Conservation (phyloP, 1,284 basidiomycete species). For the Chondrostereum purpureum region DNA sequence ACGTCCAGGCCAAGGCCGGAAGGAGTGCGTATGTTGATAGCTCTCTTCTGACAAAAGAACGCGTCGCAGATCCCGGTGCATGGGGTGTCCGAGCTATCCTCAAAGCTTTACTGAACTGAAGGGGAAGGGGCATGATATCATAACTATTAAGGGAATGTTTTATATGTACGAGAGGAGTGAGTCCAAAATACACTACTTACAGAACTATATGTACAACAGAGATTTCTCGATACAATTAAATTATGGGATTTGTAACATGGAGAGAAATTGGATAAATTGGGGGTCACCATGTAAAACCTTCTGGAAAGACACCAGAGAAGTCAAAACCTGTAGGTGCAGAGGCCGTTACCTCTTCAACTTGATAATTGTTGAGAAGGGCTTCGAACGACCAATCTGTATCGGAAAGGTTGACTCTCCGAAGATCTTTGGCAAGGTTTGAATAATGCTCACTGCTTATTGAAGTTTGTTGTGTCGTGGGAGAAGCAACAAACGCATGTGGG, state of each 20-base stretch:
- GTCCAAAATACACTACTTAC: too few relatives aligned
- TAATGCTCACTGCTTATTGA: not conserved
- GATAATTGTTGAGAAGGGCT: slow-evolving; percentile 3
- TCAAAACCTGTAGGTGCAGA: slow-evolving; percentile 7
- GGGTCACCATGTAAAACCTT: slow-evolving; percentile 7
- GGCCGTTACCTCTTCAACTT: slow-evolving; percentile 8
- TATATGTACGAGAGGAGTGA: too few relatives aligned
- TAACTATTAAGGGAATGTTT: not conserved
- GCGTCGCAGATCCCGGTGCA: slow-evolving; percentile 83
- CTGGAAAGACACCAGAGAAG: slow-evolving; percentile 8
- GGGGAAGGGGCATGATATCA: not conserved
- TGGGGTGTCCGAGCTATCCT: slow-evolving; percentile 82
- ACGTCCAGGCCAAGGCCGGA: slow-evolving; percentile 82
- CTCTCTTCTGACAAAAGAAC: slow-evolving; percentile 60
- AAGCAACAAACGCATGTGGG: not conserved
- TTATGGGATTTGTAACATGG: not conserved
- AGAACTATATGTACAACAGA: not conserved
- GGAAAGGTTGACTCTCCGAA: not conserved
- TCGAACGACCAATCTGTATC: slow-evolving; percentile 9
- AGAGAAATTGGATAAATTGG: too few relatives aligned
- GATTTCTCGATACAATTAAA: not conserved
- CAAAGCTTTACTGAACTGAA: slow-evolving; percentile 41
- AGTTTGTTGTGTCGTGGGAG: not conserved
- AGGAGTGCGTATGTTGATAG: slow-evolving; percentile 85
- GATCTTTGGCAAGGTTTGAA: not conserved